Percentiles rank a stretch among this genome's conserved stretches.
These are phyloP conservation scores for Fusarium luffae DNA, from an alignment of 2,329 filamentous ascomycete genomes.

Conservation along the genomic window DNA sequence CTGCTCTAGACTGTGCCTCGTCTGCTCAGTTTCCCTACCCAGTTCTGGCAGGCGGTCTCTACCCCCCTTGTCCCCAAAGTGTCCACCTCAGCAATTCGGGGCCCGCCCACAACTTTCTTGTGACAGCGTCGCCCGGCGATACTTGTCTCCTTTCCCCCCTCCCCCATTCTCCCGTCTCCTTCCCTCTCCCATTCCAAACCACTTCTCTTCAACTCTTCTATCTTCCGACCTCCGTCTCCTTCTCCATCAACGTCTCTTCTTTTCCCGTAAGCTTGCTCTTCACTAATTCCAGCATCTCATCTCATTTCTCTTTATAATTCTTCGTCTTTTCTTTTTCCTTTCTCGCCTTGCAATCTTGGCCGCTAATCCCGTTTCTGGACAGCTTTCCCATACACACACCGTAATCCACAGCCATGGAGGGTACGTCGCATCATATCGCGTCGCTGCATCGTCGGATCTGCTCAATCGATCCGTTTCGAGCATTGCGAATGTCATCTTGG, in stretches of 20 bases:
- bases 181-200: conserved; percentile 47
- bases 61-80: conserved; percentile 39
- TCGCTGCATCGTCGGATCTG: conserved; percentile 40
- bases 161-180: conserved; percentile 44
- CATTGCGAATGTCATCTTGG: conserved; percentile 35
- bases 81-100: conserved; percentile 49
- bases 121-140: conserved; percentile 50
- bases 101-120: conserved; percentile 53
- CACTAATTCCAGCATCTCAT: conserved; percentile 22
- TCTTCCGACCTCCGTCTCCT: conserved; percentile 46
- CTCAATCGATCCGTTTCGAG: conserved; percentile 37
- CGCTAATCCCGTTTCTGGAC: conserved; percentile 49
- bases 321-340: conserved; percentile 39
- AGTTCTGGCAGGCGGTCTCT: conserved; percentile 46
- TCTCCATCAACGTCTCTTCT: conserved; percentile 47
- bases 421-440: conserved; percentile 54
- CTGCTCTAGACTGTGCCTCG: conserved; percentile 36
- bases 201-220: conserved; percentile 47
- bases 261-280: conserved; percentile 45
- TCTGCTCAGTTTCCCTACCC: conserved; percentile 32
- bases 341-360: conserved; percentile 35
- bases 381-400: conserved; percentile 49
- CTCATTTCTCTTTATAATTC: conserved; percentile 36
- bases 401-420: conserved; percentile 67
- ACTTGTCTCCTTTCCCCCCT: conserved; percentile 51